Evolutionary conservation across 2,329 filamentous ascomycete species (phyloP), one percentile per base, ranked within the genome.

Genomic region (Podosphaera aphanis): DNA sequence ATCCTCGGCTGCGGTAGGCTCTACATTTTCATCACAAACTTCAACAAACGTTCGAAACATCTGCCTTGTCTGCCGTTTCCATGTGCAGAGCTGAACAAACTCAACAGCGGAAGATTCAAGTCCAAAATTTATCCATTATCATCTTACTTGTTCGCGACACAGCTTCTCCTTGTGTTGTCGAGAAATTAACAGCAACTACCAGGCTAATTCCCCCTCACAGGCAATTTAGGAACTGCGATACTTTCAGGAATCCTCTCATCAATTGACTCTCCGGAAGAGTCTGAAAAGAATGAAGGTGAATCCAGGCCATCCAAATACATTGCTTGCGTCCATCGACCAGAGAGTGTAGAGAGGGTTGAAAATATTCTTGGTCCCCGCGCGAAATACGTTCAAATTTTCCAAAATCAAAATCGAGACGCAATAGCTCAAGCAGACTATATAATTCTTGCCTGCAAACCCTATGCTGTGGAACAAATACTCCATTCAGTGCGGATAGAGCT

Each of bases 151-250:
- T 29, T n/a, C n/a, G n/a, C n/a, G n/a, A 29, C 6, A 29, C 5
- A 11, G 1, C 11, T 29, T 11, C 25, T 29, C 25, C 5, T 6
- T 6, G 25, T 6, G 25, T 29, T 11, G 5, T 5, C 5, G 25
- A 1, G 25, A 11, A 29, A 29, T 11, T 29, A 11, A 29, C 6
- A 29, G 25, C 11, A 5, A 1, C 25, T 11, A 29, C 6, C n/a
- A 5, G 8, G 25, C 38, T 41, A 20, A 41, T 13, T 20, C 18
- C 13, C 19, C 7, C n/a, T 16, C 18, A 15, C 33, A 85, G 80
- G 83, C 52, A 86, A 77, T 45, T 82, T 93, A 74, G 84, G 84
- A 48, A 82, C 83, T 49, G 83, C 83, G 48, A 86, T 93, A 53
- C 72, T 92, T 47, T 77, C 73, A 46, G 84, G 83, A 51, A 79